phyloP scores from a whole-genome alignment of 2,329 filamentous ascomycete species.

The Apiospora aurea region DNA sequence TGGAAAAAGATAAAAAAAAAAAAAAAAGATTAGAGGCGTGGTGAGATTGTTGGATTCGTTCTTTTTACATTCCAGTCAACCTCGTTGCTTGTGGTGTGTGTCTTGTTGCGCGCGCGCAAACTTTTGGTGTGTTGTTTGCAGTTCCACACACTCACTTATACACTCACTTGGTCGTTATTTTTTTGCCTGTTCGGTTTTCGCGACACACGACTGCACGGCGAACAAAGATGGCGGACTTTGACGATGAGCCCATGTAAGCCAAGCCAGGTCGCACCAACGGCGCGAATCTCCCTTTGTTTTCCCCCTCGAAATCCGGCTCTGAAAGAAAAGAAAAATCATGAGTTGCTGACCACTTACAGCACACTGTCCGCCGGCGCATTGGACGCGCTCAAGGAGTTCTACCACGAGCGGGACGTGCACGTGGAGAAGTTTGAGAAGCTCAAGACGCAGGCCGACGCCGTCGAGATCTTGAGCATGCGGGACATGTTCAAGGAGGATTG shows the following conservation, averaged over 20 bases:
- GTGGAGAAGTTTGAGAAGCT: conserved; percentile 73
- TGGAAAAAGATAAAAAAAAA: not conserved
- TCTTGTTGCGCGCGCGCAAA: not conserved
- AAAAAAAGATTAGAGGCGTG: not conserved
- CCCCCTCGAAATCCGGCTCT: too few species aligned
- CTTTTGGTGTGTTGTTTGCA: not conserved
- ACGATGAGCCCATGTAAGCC: conserved; percentile 60
- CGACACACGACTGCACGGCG: not conserved
- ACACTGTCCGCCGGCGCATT: conserved; percentile 72
- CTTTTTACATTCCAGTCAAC: not conserved
- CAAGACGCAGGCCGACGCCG: conserved; percentile 65
- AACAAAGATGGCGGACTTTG: conserved; percentile 40
- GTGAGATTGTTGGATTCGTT: not conserved
- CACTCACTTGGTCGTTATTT: not conserved
- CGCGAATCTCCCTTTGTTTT: not conserved
- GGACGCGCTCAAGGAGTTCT: conserved; percentile 75
- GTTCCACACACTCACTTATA: not conserved
- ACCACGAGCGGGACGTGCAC: conserved; percentile 72
- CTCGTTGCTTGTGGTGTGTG: not conserved
- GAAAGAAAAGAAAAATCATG: not conserved
- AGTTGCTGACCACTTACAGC: conserved; percentile 45
- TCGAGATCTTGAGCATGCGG: conserved; percentile 63
- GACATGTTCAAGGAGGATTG: conserved; percentile 80
- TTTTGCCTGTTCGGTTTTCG: not conserved
- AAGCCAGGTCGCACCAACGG: conserved; percentile 27